A percentile compares a stretch with the other conserved stretches of the same genome.
Evolutionary conservation across 2,329 filamentous ascomycete species (phyloP).

Genomic region (Hymenotorrendiella dingleyae): DNA sequence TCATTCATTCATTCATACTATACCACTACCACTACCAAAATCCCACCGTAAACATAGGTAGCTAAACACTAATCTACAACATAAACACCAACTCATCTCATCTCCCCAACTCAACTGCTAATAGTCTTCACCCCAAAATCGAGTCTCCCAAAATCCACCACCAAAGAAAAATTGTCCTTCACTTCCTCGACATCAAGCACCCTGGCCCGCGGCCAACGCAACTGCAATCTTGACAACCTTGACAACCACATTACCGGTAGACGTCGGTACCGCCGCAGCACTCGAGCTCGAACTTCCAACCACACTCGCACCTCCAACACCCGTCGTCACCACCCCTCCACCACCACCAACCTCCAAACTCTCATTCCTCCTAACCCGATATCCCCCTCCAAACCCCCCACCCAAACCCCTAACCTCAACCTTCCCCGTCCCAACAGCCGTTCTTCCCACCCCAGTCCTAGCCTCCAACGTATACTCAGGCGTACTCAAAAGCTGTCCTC

Average conservation of each 20-base stretch:
- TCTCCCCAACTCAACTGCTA: no score
- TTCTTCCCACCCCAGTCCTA: no score
- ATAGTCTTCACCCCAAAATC: background rate
- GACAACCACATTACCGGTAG: background rate
- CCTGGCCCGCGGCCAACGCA: background rate
- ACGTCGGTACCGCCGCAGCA: background rate
- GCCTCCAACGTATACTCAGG: no score
- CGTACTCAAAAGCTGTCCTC: no score
- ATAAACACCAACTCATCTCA: background rate
- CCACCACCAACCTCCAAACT: background rate
- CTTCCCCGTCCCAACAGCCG: no score
- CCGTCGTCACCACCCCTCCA: background rate
- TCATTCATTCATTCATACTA: no score
- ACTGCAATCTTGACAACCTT: background rate
- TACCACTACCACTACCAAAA: no score
- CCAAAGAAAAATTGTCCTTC: no score
- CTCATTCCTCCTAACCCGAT: background rate
- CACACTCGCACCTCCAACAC: background rate
- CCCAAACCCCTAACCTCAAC: no score
- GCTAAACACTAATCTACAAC: background rate
- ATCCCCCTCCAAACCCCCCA: background rate
- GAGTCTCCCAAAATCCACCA: background rate
- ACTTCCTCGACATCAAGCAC: background rate
- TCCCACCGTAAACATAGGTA: no score
- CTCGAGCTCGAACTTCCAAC: background rate